Conservation (phyloP, 2,329 filamentous ascomycete species). For the Myriosclerotinia duriaeana region DNA sequence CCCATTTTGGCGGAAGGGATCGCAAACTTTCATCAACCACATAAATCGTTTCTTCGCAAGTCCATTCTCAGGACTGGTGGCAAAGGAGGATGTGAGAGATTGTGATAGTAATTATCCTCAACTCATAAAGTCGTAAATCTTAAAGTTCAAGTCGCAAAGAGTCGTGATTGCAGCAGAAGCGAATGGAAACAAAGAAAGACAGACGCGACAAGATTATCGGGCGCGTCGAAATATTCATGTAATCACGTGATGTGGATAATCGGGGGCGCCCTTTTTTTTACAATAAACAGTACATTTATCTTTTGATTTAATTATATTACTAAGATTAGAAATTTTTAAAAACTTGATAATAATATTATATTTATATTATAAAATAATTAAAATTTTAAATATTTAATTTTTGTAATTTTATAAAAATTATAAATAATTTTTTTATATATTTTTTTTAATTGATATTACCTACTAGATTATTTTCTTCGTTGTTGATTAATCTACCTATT, state of each 20-base stretch:
- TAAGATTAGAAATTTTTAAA: too few relatives aligned
- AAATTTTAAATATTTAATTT: too few relatives aligned
- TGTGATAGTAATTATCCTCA: background rate
- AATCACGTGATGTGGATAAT: background rate
- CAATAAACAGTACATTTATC: too few relatives aligned
- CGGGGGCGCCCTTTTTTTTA: too few relatives aligned
- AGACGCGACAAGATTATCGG: background rate
- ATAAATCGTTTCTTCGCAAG: background rate
- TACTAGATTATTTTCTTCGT: too few relatives aligned
- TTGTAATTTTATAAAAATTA: too few relatives aligned
- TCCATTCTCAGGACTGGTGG: background rate
- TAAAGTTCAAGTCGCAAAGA: background rate
- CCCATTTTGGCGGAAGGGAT: conserved; percentile 49
- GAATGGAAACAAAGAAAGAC: background rate
- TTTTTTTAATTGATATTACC: too few relatives aligned
- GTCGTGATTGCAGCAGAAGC: background rate
- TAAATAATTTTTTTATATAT: too few relatives aligned
- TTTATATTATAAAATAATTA: too few relatives aligned
- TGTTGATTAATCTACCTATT: too few relatives aligned
- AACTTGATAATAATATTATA: too few relatives aligned
- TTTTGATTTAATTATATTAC: too few relatives aligned
- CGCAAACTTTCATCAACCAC: background rate
- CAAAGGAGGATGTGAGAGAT: background rate
- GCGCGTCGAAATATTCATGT: background rate
- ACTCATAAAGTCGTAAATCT: background rate